A percentile compares a stretch with the other conserved stretches of the same genome.
Conservation (phyloP, 2,329 filamentous ascomycete genomes). For the Ophiocordyceps sinensis region DNA sequence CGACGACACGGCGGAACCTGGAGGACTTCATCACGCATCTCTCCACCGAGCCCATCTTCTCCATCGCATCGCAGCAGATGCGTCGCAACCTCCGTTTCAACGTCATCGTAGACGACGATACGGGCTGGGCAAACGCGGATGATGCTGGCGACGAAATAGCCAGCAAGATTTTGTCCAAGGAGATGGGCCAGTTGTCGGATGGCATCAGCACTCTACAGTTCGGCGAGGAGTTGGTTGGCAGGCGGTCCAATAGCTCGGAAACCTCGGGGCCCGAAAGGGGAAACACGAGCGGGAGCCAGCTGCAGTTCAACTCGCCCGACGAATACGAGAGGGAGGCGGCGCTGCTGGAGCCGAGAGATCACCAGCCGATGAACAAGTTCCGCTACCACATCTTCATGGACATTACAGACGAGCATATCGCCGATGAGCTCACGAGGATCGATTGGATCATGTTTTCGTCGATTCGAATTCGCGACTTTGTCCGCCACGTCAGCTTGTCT, state of each 20-base stretch:
- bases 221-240: conserved; percentile 28
- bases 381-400: conserved; percentile 89
- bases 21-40: conserved; percentile 63
- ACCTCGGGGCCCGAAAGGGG: conserved; percentile 24
- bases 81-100: conserved; percentile 56
- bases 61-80: conserved; percentile 76
- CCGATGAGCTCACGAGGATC: conserved; percentile 82
- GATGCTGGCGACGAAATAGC: conserved; percentile 25
- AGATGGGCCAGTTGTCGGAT: conserved; percentile 21
- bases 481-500: conserved; percentile 75
- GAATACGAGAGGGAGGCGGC: conserved; percentile 69
- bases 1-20: conserved; percentile 55
- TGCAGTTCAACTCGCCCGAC: conserved; percentile 54
- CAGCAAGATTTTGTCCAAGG: conserved; percentile 21
- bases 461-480: conserved; percentile 81
- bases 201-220: conserved; percentile 34
- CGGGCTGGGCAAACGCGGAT: conserved; percentile 80
- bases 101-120: conserved; percentile 77
- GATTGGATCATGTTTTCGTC: conserved; percentile 98
- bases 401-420: conserved; percentile 69
- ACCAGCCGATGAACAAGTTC: conserved; percentile 61
- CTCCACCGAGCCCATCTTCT: conserved; percentile 67
- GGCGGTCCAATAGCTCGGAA: conserved; percentile 32
- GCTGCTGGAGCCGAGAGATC: conserved; percentile 54
- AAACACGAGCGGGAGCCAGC: conserved; percentile 24